These are phyloP conservation scores for Myochromella boudieri DNA, from an alignment of 768 basidiomycete genomes.

Conservation along the genomic window DNA sequence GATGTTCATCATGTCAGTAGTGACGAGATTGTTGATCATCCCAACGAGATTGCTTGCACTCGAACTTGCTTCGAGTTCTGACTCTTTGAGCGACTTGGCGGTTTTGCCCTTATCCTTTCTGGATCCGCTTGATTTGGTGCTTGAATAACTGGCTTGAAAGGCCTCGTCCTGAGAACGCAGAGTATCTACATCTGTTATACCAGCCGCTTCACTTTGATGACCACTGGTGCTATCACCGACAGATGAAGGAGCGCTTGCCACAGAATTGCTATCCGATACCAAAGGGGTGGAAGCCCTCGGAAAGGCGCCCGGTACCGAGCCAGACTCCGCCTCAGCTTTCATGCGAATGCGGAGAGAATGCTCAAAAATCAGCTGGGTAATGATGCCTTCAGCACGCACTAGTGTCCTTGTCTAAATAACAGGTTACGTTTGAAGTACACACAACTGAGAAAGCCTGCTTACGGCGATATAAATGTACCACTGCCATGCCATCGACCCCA, in stretches of 20 bases:
- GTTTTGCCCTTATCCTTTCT: conserved; percentile 16
- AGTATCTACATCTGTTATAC: conserved; percentile 15
- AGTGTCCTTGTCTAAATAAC: conserved; percentile 36
- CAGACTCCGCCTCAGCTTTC: conserved; percentile 38
- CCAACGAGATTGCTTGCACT: conserved; percentile 57
- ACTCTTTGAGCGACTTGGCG: conserved; percentile 5
- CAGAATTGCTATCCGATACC: conserved; percentile 15
- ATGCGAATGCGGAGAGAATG: conserved; percentile 61
- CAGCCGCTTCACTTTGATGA: conserved; percentile 5
- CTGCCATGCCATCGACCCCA: conserved; percentile 46
- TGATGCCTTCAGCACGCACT: conserved; percentile 46
- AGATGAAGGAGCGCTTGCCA: conserved; percentile 1
- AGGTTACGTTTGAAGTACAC: not conserved
- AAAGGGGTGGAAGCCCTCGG: conserved; percentile 10
- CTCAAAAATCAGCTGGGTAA: conserved; percentile 42
- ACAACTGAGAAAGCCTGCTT: conserved; percentile 5
- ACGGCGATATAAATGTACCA: conserved; percentile 53
- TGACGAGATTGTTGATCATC: conserved; percentile 75
- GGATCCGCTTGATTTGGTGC: conserved; percentile 9
- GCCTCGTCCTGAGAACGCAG: conserved; percentile 20
- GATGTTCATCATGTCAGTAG: conserved; percentile 54
- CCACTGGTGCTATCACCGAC: conserved; percentile 1
- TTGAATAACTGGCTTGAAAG: conserved; percentile 16
- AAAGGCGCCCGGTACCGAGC: conserved; percentile 8
- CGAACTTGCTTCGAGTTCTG: conserved; percentile 9